Evolutionary conservation across 1,284 basidiomycete genomes (phyloP).

Genomic region (Cerioporus squamosus): DNA sequence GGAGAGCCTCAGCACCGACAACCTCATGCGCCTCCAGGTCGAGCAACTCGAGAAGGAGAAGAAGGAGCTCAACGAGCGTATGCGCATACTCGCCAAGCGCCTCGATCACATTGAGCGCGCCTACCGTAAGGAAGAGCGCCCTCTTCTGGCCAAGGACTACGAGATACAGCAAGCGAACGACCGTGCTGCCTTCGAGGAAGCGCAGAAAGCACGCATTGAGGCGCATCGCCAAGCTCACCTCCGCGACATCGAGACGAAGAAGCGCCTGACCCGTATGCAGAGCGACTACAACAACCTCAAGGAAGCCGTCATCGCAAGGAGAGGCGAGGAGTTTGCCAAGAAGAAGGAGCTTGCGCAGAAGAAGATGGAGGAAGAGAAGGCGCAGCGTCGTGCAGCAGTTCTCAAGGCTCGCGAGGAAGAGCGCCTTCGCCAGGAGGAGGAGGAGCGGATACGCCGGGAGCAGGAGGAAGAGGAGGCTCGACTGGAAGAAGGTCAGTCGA

Average conservation of each 20-base stretch:
- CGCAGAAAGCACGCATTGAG: conserved; percentile 68
- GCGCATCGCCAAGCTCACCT: conserved; percentile 66
- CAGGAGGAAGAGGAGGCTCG: conserved; percentile 55
- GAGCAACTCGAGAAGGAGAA: conserved; percentile 98
- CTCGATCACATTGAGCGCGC: conserved; percentile 97
- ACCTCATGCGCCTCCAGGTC: conserved; percentile 91
- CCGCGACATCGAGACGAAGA: conserved; percentile 80
- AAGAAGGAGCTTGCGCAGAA: conserved; percentile 61
- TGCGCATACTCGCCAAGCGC: conserved; percentile 87
- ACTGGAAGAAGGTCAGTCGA: conserved; percentile 53
- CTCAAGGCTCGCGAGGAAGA: conserved; percentile 66
- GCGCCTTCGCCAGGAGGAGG: conserved; percentile 47
- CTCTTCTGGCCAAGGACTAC: conserved; percentile 88
- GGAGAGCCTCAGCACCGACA: conserved; percentile 86
- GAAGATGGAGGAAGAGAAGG: conserved; percentile 90
- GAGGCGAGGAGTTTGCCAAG: conserved; percentile 74
- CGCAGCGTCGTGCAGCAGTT: conserved; percentile 63
- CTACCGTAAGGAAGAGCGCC: conserved; percentile 92
- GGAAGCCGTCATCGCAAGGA: conserved; percentile 64
- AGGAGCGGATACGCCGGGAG: conserved; percentile 50
- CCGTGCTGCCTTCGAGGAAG: conserved; percentile 68
- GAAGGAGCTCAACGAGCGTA: conserved; percentile 83
- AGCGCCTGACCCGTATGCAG: conserved; percentile 78
- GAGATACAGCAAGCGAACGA: conserved; percentile 84
- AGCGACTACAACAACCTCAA: conserved; percentile 74